Conservation (phyloP, 2,329 filamentous ascomycete species). For the Grosmannia clavigera region DNA sequence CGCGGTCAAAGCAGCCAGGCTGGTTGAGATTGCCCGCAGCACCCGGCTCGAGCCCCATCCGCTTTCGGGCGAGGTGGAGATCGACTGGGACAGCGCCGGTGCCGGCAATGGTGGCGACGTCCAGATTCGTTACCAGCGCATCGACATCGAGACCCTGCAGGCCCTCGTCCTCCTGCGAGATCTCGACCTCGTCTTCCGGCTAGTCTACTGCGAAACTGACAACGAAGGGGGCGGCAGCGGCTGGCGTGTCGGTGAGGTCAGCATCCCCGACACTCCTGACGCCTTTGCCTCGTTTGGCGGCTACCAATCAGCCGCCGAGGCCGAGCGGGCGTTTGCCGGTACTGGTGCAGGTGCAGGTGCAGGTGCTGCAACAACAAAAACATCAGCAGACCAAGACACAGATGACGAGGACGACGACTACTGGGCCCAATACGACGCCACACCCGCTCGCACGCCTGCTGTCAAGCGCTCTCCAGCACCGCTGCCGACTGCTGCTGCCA, state of each 20-base stretch:
- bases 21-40: slow-evolving; percentile 48
- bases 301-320: slow-evolving; percentile 39
- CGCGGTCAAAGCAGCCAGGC: slow-evolving; percentile 36
- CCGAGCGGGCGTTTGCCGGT: slow-evolving; percentile 41
- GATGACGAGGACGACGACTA: slow-evolving; percentile 67
- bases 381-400: slow-evolving; percentile 25
- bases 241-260: slow-evolving; percentile 64
- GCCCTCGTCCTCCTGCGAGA: slow-evolving; percentile 49
- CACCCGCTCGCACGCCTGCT: slow-evolving; percentile 52
- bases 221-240: slow-evolving; percentile 47
- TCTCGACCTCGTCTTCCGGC: slow-evolving; percentile 47
- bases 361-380: slow-evolving; percentile 1
- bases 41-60: slow-evolving; percentile 67
- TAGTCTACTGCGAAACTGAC: slow-evolving; percentile 59
- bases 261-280: slow-evolving; percentile 41
- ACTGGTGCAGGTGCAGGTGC: slow-evolving; percentile 12
- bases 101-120: slow-evolving; percentile 31
- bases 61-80: slow-evolving; percentile 65
- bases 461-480: slow-evolving; percentile 52
- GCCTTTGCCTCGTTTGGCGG: slow-evolving; percentile 44
- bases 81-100: slow-evolving; percentile 44
- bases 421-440: slow-evolving; percentile 67
- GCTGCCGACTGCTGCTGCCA: slow-evolving; percentile 13
- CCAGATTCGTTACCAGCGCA: slow-evolving; percentile 49
- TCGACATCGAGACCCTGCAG: slow-evolving; percentile 66